Evolutionary conservation across 169 alveolate species (phyloP), one percentile per base, ranked within the genome.

Genomic region (Eimeria acervulina): DNA sequence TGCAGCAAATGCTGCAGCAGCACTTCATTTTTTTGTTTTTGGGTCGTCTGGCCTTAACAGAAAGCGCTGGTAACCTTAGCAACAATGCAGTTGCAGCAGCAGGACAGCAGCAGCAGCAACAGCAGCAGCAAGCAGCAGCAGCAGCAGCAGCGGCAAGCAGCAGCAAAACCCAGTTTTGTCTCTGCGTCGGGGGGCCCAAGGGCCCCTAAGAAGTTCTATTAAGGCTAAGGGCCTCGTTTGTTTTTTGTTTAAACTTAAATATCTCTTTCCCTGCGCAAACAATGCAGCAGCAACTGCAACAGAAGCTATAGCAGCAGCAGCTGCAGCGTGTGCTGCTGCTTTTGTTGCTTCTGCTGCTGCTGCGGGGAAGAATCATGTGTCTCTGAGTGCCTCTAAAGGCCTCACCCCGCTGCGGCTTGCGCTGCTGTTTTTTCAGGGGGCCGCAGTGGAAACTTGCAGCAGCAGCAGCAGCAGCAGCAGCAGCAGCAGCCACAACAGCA

Each of bases 41-140:
- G 47, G 80, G 80, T 21, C 80, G n/a, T 7, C 8, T 68, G 80
- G 80, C 80, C 80, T 6, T 10, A 68, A 68, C 80, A 68, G 80
- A 21, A 68, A 19, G 80, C 80, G 6, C 36, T n/a, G 36, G 40
- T 31, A 68, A 31, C 42, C 42, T 68, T 68, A 68, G 42, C 36
- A 55, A 55, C 23, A 55, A 15, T 12, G 23, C 66, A 15, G 66
- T 26, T 26, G 36, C 36, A 12, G 15, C 40, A 68, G 55, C 55
- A 47, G 55, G 19, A 47, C 55, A 72, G 28, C 52, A 72, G 38
- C 72, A 61, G 72, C 72, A 61, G 72, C 72, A 61, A 33, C 55
- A 33, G n/a, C 84, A 36, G 26, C 47, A 72, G 51, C 84, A 72
- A 55, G 52, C 84, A n/a, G 84, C 84, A 72, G 84, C 84, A 40